Evolutionary conservation across 345 rosid species (phyloP).

Genomic region (Lagerstroemia speciosa): DNA sequence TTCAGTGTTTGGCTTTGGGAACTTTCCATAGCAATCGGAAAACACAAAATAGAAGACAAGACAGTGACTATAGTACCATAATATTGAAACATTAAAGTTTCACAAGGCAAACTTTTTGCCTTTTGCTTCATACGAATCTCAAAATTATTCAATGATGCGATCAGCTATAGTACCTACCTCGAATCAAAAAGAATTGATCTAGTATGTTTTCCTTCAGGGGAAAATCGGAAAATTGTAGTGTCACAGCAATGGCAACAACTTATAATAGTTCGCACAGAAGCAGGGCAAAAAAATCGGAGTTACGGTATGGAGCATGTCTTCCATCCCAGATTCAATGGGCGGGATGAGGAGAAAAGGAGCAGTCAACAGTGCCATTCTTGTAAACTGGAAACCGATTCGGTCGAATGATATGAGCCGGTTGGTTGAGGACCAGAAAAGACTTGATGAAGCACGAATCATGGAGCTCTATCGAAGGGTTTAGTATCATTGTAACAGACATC

Average conservation of each 20-base stretch:
- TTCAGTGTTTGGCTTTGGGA: not conserved
- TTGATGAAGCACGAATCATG: conserved; percentile 26
- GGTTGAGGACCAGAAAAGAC: not conserved
- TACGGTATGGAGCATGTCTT: no score
- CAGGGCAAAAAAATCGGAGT: not conserved
- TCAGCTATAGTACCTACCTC: not conserved
- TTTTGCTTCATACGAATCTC: not conserved
- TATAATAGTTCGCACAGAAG: not conserved
- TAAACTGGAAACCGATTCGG: not conserved
- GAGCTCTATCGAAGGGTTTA: conserved; percentile 90
- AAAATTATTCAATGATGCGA: not conserved
- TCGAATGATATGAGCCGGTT: not conserved
- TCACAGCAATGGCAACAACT: not conserved
- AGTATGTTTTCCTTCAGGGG: not conserved
- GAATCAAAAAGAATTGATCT: not conserved
- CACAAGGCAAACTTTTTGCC: not conserved
- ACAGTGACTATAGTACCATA: not conserved
- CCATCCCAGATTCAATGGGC: not conserved
- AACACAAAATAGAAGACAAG: not conserved
- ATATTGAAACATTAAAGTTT: not conserved
- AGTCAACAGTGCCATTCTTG: not conserved
- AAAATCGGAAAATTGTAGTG: not conserved
- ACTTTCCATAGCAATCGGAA: not conserved
- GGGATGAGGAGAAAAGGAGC: not conserved
- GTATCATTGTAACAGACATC: conserved; percentile 94